Percentiles rank a stretch among this genome's conserved stretches.
phyloP scores from a whole-genome alignment of 1,139 yeast species.

The Taiozyma sp. region DNA sequence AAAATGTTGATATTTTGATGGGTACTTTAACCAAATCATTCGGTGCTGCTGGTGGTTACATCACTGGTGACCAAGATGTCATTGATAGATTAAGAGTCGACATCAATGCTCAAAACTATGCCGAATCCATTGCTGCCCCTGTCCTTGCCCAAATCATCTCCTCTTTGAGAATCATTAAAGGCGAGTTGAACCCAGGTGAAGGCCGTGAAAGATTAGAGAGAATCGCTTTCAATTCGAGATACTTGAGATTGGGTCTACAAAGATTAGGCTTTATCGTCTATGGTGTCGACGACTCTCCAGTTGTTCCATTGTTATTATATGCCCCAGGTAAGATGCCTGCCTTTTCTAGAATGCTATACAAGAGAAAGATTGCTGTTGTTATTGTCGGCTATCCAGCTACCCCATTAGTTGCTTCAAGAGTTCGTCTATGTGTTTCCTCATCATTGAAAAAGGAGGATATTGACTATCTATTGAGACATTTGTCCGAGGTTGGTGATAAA shows the following conservation, averaged over 20 bases:
- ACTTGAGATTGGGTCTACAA: slow-evolving; percentile 83
- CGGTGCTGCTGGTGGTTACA: slow-evolving; percentile 98
- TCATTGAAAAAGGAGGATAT: slow-evolving; percentile 92
- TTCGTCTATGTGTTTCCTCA: slow-evolving; percentile 88
- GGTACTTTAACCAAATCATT: slow-evolving; percentile 97
- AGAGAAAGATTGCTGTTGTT: slow-evolving; percentile 84
- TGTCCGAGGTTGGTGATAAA: slow-evolving; percentile 77
- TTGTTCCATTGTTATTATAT: slow-evolving; percentile 81
- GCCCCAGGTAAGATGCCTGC: slow-evolving; percentile 96
- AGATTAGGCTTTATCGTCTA: slow-evolving; percentile 89
- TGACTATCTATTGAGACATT: slow-evolving; percentile 69
- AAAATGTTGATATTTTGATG: slow-evolving; percentile 81
- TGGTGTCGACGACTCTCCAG: slow-evolving; percentile 97
- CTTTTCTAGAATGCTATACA: slow-evolving; percentile 75
- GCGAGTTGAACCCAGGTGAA: slow-evolving; percentile 86
- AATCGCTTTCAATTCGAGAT: slow-evolving; percentile 93
- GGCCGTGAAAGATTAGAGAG: slow-evolving; percentile 88
- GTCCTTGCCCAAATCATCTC: slow-evolving; percentile 85
- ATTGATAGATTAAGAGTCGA: slow-evolving; percentile 73
- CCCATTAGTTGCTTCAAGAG: slow-evolving; percentile 84
- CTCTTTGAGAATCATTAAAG: slow-evolving; percentile 73
- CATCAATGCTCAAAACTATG: slow-evolving; percentile 69
- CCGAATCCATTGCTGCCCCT: slow-evolving; percentile 88
- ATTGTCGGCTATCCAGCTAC: slow-evolving; percentile 98
- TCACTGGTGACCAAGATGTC: slow-evolving; percentile 66